Conservation (phyloP, 306 rosid species). For the Prunus mume region DNA sequence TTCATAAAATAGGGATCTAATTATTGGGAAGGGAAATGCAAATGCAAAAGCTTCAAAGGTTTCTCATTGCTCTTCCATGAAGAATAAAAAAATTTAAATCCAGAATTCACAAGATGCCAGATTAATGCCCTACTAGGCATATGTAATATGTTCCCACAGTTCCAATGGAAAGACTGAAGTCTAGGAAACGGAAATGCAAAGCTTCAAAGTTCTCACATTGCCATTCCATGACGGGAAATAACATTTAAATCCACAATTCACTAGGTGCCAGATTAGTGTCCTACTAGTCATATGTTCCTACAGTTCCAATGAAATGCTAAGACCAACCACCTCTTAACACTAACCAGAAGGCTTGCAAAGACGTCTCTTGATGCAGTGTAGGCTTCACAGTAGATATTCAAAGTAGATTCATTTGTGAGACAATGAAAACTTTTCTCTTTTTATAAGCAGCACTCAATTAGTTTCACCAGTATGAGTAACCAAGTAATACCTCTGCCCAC, state of each 20-base stretch:
- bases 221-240: neutral
- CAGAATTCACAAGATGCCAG: neutral
- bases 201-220: neutral
- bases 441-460: neutral
- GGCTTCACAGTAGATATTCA: neutral
- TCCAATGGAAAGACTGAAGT: neutral
- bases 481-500: conserved; percentile 1
- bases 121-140: neutral
- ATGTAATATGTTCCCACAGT: neutral
- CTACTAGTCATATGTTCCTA: neutral
- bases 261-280: neutral
- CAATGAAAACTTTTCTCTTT: neutral
- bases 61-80: neutral
- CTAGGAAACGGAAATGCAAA: neutral
- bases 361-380: neutral
- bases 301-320: neutral
- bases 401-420: neutral
- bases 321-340: neutral
- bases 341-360: neutral
- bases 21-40: neutral
- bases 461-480: neutral
- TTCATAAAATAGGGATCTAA: neutral
- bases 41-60: neutral
- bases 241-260: neutral
- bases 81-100: neutral